phyloP scores from a whole-genome alignment of 2,329 filamentous ascomycete species.

The Cladophialophora carrionii region DNA sequence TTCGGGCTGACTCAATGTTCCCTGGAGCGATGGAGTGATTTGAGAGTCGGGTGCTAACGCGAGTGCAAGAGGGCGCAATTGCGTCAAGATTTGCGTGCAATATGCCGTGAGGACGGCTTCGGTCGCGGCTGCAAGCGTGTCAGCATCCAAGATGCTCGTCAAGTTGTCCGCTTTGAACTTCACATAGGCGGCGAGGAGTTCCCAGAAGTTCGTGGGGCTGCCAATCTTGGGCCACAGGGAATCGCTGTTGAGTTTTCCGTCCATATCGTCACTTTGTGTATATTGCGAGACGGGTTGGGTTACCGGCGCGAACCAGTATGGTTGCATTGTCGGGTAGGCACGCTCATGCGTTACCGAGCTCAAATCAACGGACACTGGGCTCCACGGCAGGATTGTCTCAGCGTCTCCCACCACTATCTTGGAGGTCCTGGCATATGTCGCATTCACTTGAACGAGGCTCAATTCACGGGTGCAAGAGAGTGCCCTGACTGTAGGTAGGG shows the following conservation, averaged over 20 bases:
- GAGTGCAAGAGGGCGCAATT: neutral
- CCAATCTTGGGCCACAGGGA: neutral
- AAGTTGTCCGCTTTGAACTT: neutral
- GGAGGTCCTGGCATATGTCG: neutral
- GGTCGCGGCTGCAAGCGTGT: neutral
- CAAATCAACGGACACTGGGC: neutral
- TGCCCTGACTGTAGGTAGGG: neutral
- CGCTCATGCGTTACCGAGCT: neutral
- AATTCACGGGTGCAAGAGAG: neutral
- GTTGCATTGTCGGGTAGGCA: neutral
- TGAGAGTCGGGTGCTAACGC: neutral
- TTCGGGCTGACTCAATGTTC: neutral
- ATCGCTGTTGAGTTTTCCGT: neutral
- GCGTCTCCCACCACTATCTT: neutral
- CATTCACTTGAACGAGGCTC: neutral
- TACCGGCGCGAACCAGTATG: neutral
- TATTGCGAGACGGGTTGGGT: neutral
- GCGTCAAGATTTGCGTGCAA: neutral
- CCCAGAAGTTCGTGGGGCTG: neutral
- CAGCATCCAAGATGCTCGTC: neutral
- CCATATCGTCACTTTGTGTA: neutral
- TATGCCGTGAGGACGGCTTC: neutral
- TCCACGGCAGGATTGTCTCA: neutral
- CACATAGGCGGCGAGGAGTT: neutral
- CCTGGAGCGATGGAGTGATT: neutral